Evolutionary conservation across 2,329 filamentous ascomycete genomes (phyloP), one percentile per base, ranked within the genome.

Genomic region (Penicillium glabrum): DNA sequence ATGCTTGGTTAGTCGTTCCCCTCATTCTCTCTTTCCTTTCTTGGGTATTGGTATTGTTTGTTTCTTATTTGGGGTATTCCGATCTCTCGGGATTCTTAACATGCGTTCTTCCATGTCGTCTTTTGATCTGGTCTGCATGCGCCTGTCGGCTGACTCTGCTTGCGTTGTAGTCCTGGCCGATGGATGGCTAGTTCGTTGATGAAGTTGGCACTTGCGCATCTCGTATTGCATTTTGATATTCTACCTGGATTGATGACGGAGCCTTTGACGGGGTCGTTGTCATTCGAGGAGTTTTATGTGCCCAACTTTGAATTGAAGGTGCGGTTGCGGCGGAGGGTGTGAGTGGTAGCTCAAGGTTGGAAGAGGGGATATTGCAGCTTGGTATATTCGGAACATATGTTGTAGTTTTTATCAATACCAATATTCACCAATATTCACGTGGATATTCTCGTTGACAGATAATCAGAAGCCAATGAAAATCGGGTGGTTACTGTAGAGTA

Each of bases 321-420:
- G 65, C 71, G 14, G 31, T 70, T 59, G 45, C 54, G n/a, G 72
- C 77, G 53, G 58, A 77, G 26, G 71, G 65, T 9, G 55, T 10
- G 19, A 60, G 21, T 19, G 37, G 21, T 44, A 43, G 33, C 27
- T 9, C 27, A 24, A 21, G 4, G 9, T 14, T 21, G n/a, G 39
- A 10, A 23, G 19, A 14, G 39, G 9, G 5, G 7, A 14, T 19
- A 6, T 29, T 39, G n/a, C 4, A 14, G 21, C 3, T 6, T 26
- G 11, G 2, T 26, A 19, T 33, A 35, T 10, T 35, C 7, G 2
- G 29, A 8, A 45, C 11, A n/a, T 19, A 19, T 8, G 19, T 19
- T 19, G 19, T 19, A 19, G 19, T 19, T 19, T 19, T 19, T n/a
- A n/a, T n/a, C n/a, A 19, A 19, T 19, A 19, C 19, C 19, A 19